Evolutionary conservation across 2,329 filamentous ascomycete genomes (phyloP).

Genomic region (Blastomyces parvus): DNA sequence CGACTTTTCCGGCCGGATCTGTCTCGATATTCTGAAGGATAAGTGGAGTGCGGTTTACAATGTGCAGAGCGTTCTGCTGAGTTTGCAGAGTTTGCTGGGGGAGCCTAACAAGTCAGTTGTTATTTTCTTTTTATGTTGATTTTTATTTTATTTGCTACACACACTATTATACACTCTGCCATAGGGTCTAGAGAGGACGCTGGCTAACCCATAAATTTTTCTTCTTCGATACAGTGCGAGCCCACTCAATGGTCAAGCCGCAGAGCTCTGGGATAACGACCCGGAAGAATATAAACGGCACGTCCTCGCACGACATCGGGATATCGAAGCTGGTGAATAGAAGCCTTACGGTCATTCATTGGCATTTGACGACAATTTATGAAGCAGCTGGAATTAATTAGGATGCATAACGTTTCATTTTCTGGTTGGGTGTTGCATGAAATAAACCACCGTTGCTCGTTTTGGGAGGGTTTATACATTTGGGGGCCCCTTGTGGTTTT

Average conservation of each 20-base stretch:
- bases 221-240: constrained; percentile 55
- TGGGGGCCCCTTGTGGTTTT: not conserved
- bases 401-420: not conserved
- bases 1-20: constrained; percentile 94
- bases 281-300: constrained; percentile 73
- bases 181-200: not conserved
- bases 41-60: constrained; percentile 99
- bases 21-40: constrained; percentile 95
- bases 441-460: not conserved
- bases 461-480: not conserved
- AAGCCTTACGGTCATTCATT: not conserved
- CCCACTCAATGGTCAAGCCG: constrained; percentile 90
- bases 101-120: constrained; percentile 93
- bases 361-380: not conserved
- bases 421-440: not conserved
- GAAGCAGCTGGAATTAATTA: not conserved
- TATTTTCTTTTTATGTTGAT: not conserved
- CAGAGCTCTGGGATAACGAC: constrained; percentile 90
- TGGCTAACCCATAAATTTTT: not conserved
- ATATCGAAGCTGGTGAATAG: constrained; percentile 42
- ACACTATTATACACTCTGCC: not conserved
- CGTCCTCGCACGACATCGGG: constrained; percentile 54
- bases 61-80: constrained; percentile 83
- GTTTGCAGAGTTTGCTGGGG: constrained; percentile 85
- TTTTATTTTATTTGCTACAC: not conserved